Evolutionary conservation across 176 grass and related monocot genomes (phyloP).

Genomic region (Musa itinerans): DNA sequence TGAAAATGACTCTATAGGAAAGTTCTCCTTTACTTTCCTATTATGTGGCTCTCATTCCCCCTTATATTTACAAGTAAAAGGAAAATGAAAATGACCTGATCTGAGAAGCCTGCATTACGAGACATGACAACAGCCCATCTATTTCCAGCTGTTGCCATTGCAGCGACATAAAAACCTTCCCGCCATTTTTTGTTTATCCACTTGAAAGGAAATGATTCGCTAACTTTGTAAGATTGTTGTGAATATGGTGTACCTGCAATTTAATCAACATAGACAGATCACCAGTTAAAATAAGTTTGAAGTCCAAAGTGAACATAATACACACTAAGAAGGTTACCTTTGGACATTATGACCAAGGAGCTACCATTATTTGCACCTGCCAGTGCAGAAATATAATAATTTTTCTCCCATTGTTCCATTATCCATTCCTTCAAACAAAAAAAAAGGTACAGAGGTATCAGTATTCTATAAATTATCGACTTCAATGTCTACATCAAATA

Average conservation of each 20-base stretch:
- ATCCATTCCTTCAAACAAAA: conserved; percentile 89
- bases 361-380: conserved; percentile 88
- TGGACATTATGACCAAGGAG: conserved; percentile 92
- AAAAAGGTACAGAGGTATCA: background rate
- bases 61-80: background rate
- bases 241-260: conserved; percentile 65
- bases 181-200: conserved; percentile 99
- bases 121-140: conserved; percentile 99
- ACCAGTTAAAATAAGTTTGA: background rate
- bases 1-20: too few species aligned
- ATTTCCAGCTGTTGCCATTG: conserved; percentile 90
- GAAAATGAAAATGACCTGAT: conserved; percentile 41
- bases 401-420: conserved; percentile 98
- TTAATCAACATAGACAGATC: conserved; percentile 4
- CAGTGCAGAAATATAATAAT: conserved; percentile 87
- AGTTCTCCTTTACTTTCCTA: background rate
- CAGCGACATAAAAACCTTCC: conserved; percentile 89
- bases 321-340: conserved; percentile 37
- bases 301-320: conserved; percentile 17
- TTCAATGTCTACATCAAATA: background rate
- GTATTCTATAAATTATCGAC: background rate
- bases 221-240: conserved; percentile 97
- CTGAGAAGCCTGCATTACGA: conserved; percentile 75
- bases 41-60: background rate
- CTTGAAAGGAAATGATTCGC: conserved; percentile 94